Evolutionary conservation across 2,329 filamentous ascomycete genomes (phyloP).

Genomic region (Ramularia endophylla): DNA sequence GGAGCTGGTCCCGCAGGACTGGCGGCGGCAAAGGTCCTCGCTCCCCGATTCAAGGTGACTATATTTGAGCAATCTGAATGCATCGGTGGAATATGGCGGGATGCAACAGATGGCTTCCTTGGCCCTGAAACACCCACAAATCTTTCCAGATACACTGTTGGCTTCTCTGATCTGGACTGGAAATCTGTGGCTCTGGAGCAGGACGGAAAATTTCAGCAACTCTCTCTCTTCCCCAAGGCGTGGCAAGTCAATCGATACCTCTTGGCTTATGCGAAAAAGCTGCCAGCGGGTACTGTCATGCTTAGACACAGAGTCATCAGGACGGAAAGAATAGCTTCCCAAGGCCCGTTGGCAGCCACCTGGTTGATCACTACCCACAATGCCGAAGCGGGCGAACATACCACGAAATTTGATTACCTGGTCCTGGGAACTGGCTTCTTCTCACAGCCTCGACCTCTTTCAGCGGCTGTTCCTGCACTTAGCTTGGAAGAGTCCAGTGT

Average conservation of each 20-base stretch:
- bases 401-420: slow-evolving; percentile 59
- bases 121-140: slow-evolving; percentile 59
- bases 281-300: slow-evolving; percentile 45
- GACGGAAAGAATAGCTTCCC: slow-evolving; percentile 5
- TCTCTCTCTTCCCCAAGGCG: slow-evolving; percentile 65
- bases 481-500: not conserved
- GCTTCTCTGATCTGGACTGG: slow-evolving; percentile 63
- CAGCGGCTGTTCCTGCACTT: slow-evolving; percentile 39
- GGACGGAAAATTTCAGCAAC: slow-evolving; percentile 24
- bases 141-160: slow-evolving; percentile 68
- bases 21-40: slow-evolving; percentile 58
- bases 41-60: slow-evolving; percentile 58
- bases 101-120: slow-evolving; percentile 46
- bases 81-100: slow-evolving; percentile 74
- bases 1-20: slow-evolving; percentile 42
- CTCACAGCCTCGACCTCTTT: slow-evolving; percentile 52
- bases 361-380: slow-evolving; percentile 22
- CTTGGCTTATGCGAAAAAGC: slow-evolving; percentile 55
- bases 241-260: slow-evolving; percentile 73
- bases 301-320: slow-evolving; percentile 28
- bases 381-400: slow-evolving; percentile 11
- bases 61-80: slow-evolving; percentile 61
- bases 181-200: slow-evolving; percentile 36
- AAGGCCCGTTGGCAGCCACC: not conserved
- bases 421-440: slow-evolving; percentile 74